These are phyloP conservation scores for Elaphomyces granulatus DNA, from an alignment of 495 filamentous ascomycete species.

Conservation along the genomic window DNA sequence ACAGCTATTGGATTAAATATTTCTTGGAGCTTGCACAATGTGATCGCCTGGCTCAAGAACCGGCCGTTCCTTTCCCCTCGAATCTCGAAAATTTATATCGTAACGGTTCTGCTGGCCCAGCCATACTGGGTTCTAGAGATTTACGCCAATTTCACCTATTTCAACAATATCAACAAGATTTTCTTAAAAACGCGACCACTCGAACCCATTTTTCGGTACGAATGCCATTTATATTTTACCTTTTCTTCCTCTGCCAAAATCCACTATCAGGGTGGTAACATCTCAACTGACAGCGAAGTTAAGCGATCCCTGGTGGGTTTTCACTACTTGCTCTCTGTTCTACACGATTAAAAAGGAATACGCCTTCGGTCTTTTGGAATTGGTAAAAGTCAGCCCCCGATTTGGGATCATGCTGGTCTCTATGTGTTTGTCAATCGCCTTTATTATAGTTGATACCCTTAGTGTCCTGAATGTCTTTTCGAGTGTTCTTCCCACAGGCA, in stretches of 20 bases:
- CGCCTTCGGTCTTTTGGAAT: conserved; percentile 31
- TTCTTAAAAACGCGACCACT: conserved; percentile 36
- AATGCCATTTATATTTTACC: not conserved
- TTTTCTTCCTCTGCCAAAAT: not conserved
- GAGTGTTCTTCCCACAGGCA: conserved; percentile 17
- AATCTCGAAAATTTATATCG: conserved; percentile 25
- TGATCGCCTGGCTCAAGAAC: conserved; percentile 38
- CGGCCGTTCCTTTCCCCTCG: conserved; percentile 25
- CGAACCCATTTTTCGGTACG: conserved; percentile 38
- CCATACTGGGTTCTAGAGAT: conserved; percentile 36
- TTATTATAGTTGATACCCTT: conserved; percentile 36
- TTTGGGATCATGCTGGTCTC: conserved; percentile 41
- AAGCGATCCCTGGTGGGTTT: conserved; percentile 50
- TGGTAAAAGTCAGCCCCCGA: conserved; percentile 37
- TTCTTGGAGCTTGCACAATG: conserved; percentile 35
- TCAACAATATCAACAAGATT: conserved; percentile 35
- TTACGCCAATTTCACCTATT: conserved; percentile 34
- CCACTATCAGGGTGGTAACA: not conserved
- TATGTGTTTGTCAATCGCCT: conserved; percentile 40
- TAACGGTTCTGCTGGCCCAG: conserved; percentile 25
- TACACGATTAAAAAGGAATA: conserved; percentile 41
- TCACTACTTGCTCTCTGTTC: conserved; percentile 35
- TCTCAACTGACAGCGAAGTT: not conserved
- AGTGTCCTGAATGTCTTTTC: conserved; percentile 20
- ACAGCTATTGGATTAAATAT: conserved; percentile 32